These are phyloP conservation scores for Gillenia trifoliata DNA, from an alignment of 306 rosid species.

Conservation along the genomic window DNA sequence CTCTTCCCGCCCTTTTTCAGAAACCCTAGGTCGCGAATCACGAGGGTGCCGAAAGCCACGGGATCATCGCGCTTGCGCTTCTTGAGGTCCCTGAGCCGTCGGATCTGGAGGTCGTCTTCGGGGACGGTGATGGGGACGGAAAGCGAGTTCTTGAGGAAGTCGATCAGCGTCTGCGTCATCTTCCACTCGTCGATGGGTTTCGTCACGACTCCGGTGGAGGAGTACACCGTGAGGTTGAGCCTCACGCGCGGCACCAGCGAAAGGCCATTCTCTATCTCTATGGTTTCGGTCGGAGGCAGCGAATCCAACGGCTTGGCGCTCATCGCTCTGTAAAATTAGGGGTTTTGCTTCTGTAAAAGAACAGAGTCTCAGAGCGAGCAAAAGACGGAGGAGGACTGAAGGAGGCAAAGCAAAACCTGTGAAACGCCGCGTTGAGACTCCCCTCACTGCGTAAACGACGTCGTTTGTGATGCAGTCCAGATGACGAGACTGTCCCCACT, in stretches of 20 bases:
- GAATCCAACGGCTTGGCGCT: constrained; percentile 22
- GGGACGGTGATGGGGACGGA: constrained; percentile 44
- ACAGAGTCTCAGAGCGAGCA: neutral
- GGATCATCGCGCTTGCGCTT: constrained; percentile 86
- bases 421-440: neutral
- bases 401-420: neutral
- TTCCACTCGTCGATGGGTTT: constrained; percentile 85
- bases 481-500: neutral
- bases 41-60: constrained; percentile 54
- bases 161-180: constrained; percentile 62
- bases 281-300: constrained; percentile 31
- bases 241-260: constrained; percentile 69
- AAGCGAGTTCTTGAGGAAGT: constrained; percentile 54
- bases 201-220: constrained; percentile 40
- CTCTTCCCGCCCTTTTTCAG: constrained; percentile 2
- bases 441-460: neutral
- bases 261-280: constrained; percentile 63
- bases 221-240: constrained; percentile 57
- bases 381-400: neutral
- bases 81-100: constrained; percentile 52
- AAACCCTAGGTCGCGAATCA: constrained; percentile 57
- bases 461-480: neutral
- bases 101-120: constrained; percentile 61
- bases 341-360: neutral
- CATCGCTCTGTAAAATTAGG: constrained; percentile 27